Percentiles rank a stretch among this genome's conserved stretches.
Conservation (phyloP, 2,329 filamentous ascomycete species). For the Aspergillus candidus region DNA sequence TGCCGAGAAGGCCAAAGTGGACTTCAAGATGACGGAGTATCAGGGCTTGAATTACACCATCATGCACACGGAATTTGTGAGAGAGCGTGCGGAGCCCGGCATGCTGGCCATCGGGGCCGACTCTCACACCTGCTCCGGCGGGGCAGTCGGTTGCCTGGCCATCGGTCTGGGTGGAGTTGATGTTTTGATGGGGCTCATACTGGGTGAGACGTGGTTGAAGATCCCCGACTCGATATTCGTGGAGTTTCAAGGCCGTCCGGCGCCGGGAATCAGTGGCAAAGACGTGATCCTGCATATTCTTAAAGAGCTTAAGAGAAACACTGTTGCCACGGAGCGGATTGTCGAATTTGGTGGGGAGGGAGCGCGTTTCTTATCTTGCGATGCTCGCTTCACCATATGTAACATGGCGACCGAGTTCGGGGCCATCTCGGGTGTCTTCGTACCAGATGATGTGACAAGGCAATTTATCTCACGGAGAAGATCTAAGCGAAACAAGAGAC, state of each 20-base stretch:
- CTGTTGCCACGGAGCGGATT: conserved; percentile 40
- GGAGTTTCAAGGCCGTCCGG: conserved; percentile 32
- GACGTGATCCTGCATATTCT: conserved; percentile 45
- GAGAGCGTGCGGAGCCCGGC: conserved; percentile 42
- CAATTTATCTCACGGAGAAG: conserved; percentile 32
- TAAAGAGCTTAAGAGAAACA: conserved; percentile 42
- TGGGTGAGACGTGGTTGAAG: conserved; percentile 45
- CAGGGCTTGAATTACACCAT: conserved; percentile 40
- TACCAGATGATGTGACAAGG: conserved; percentile 34
- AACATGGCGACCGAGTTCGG: conserved; percentile 47
- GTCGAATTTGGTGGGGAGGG: conserved; percentile 44
- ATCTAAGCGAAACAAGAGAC: conserved; percentile 27
- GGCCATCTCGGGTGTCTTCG: conserved; percentile 40
- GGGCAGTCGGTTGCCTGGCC: conserved; percentile 37
- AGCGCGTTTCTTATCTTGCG: conserved; percentile 33
- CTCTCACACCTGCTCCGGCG: conserved; percentile 44
- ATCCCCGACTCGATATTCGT: conserved; percentile 41
- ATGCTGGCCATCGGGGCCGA: conserved; percentile 42
- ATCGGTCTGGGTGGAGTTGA: conserved; percentile 45
- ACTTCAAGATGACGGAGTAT: conserved; percentile 43
- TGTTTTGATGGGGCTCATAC: conserved; percentile 41
- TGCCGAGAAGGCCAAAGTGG: conserved; percentile 32
- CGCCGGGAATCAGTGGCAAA: conserved; percentile 39
- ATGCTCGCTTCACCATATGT: conserved; percentile 43
- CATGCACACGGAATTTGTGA: conserved; percentile 44